Base-by-base conservation (phyloP, 352 stramenopile species). In the Phytophthora niederhauseri region DNA sequence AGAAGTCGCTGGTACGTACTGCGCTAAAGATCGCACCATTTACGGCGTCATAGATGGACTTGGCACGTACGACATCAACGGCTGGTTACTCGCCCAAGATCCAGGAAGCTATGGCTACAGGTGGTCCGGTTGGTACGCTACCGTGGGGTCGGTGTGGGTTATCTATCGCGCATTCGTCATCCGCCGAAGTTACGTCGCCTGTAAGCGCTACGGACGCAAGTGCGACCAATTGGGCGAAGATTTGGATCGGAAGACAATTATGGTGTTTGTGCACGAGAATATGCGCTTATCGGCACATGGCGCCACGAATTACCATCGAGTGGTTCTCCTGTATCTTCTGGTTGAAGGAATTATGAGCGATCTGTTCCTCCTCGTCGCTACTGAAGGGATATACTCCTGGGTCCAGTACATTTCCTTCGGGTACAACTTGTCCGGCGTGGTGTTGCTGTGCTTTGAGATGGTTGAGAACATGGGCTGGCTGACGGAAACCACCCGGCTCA, bases 371-470 rank as follows among this genome's bases (percentile, higher is more conserved):
- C 56, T 78, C 14, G 64, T 63, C 8, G 57, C 72, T 9, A 55
- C 66, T 48, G 67, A 70, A 38, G 61, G 70, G 4, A 22, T 66
- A 8, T 14, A 22, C 19, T 61, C 55, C 3, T 41, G 48, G 20
- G 8, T 68, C 12, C 70, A 74, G 53, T 72, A 63, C 41, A 69
- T 72, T 9, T 77, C 70, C 28, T 24, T 77, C 4, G 57, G 70
- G 15, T 77, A 77, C 57, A 77, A 77, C 31, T 50, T 77, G 8
- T 48, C 66, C 1, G 58, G 66, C 0, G 45, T 72, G 6, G 24
- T 77, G 28, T 72, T 67, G 11, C 49, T 77, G 43, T 22, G 64
- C 2, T 74, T 77, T 28, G 70, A 71, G 26, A 74, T 77, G 57
- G 7, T 74, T 5, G 70, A 77, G 46, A 61, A 38, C 1, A 72